phyloP scores from a whole-genome alignment of 306 rosid species.

The Trichosanthes truncata region DNA sequence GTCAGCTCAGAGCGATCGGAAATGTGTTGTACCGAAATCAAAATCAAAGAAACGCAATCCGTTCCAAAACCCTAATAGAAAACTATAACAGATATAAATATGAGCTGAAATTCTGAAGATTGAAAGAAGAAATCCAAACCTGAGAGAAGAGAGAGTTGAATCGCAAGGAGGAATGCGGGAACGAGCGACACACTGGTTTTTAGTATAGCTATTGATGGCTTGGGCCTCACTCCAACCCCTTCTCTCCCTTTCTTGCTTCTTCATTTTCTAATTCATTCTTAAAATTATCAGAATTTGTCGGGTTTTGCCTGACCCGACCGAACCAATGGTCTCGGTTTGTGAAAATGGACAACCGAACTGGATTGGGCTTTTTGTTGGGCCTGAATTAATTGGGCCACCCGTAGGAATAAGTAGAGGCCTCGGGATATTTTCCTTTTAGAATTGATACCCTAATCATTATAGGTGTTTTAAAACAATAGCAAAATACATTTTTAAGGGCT shows the following conservation, averaged over 20 bases:
- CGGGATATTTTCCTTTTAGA: neutral
- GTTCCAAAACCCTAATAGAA: neutral
- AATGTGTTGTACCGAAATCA: neutral
- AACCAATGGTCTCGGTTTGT: neutral
- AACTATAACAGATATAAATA: neutral
- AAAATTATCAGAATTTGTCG: neutral
- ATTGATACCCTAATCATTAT: no score
- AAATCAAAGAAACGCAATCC: neutral
- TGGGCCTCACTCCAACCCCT: slow-evolving; percentile 17
- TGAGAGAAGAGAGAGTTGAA: slow-evolving; percentile 6
- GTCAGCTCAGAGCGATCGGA: neutral
- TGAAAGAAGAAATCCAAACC: neutral
- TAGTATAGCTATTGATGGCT: slow-evolving; percentile 10
- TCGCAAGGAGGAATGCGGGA: neutral
- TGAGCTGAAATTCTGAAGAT: neutral
- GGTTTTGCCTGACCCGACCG: neutral
- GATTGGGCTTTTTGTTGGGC: neutral
- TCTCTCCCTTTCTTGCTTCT: neutral
- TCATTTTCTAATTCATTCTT: neutral
- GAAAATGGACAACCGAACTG: neutral
- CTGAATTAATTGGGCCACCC: neutral
- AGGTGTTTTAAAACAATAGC: no score
- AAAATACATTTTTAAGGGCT: no score
- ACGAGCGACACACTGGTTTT: neutral
- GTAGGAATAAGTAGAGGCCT: neutral